phyloP scores from a whole-genome alignment of 2,329 filamentous ascomycete genomes.

The Aspergillus bombycis region DNA sequence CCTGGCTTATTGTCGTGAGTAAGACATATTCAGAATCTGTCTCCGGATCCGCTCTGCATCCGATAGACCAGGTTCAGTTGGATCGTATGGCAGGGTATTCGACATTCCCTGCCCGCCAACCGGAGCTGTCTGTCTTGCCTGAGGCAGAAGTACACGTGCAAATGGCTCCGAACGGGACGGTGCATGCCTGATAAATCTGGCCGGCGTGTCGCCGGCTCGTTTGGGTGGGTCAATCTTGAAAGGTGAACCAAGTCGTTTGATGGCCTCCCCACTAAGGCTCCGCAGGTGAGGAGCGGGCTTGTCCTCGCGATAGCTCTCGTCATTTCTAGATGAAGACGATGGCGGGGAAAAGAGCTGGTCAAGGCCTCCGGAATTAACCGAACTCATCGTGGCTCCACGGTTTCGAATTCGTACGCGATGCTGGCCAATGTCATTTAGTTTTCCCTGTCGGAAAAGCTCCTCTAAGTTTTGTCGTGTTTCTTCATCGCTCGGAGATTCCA shows the following conservation, averaged over 20 bases:
- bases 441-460: conserved; percentile 45
- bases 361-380: conserved; percentile 56
- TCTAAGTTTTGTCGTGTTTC: conserved; percentile 60
- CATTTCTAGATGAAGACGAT: conserved; percentile 34
- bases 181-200: conserved; percentile 42
- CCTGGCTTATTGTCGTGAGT: conserved; percentile 30
- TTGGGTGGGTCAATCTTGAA: conserved; percentile 46
- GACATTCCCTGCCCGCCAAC: conserved; percentile 19
- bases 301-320: conserved; percentile 24
- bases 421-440: conserved; percentile 52
- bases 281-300: conserved; percentile 32
- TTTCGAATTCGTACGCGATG: conserved; percentile 63
- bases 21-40: conserved; percentile 43
- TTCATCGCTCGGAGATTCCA: conserved; percentile 55
- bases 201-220: conserved; percentile 32
- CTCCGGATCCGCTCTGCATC: conserved; percentile 45
- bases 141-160: conserved; percentile 31
- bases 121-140: conserved; percentile 18
- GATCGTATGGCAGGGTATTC: conserved; percentile 31
- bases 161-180: conserved; percentile 51
- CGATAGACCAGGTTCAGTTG: conserved; percentile 39
- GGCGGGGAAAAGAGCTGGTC: conserved; percentile 59
- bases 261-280: conserved; percentile 41
- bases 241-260: conserved; percentile 52
- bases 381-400: conserved; percentile 64